Base-by-base conservation (phyloP, 345 rosid species). In the Salix exigua region DNA sequence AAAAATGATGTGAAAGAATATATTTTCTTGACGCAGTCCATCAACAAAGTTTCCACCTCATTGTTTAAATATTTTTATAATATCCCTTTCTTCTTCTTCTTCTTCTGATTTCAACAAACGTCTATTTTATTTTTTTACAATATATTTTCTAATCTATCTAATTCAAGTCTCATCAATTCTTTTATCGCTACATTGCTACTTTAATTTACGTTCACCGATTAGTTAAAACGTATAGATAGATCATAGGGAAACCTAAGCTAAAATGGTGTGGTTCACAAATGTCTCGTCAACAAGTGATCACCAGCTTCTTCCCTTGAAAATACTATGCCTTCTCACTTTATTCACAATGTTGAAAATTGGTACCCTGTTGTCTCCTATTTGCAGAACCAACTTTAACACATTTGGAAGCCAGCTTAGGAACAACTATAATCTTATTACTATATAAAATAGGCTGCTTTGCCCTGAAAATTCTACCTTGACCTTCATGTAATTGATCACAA, bases 181-280 rank as follows among this genome's bases (percentile, higher is more conserved):
- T 48, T 8, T 70, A 7, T 12, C 40, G 37, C 63, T 38, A 33
- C 66, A 33, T 71, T 33, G 48, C 73, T 64, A 46, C 80, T 80
- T 86, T 82, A 67, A 76, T 76, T 64, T 63, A 61, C 78, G 21
- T 75, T 86, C 85, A 78, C 85, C 65, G 72, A 26, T 71, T 77
- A 68, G n/a, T 63, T 25, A 26, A n/a, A 77, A 48, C 33, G 68
- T 44, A 33, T 33, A 33, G 37, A 33, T 33, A 66, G 48, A 48
- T 58, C 44, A 68, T 35, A 79, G 76, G 50, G 79, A 73, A 73
- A 63, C 79, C 81, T 79, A 68, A 61, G 35, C 65, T 83, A 77
- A 53, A 63, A 37, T 33, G 68, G 68, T 70, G 18, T 67, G 72
- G 83, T 70, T 83, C 84, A 66, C 68, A 83, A 51, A 76, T 73